Evolutionary conservation across 2,329 filamentous ascomycete species (phyloP), one percentile per base, ranked within the genome.

Genomic region (Rachicladosporium sp.): DNA sequence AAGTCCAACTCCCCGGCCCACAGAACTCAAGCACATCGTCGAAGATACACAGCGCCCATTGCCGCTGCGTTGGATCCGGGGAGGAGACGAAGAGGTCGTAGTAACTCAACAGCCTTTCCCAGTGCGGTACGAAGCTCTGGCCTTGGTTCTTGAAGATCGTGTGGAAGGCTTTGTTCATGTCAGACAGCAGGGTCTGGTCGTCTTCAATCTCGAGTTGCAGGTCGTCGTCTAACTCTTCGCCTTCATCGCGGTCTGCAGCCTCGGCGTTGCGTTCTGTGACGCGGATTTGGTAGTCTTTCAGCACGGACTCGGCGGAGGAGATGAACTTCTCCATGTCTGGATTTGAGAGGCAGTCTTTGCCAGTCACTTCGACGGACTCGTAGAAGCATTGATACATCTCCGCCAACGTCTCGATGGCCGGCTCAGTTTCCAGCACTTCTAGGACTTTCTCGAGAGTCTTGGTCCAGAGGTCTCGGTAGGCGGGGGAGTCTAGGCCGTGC

Each of bases 331-430:
- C 69, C 82, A 98, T 88, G 59, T 94, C 82, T 31, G 80, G 72
- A 31, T 72, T 68, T 4, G 73, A 84, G 35, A 98, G 71, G 57
- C 81, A 89, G 52, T 83, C 78, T 62, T 84, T 85, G 43, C 89
- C 89, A 48, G 93, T 76, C 13, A 95, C 88, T 65, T 96, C 89
- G 6, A 98, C 80, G 19, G 86, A 94, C 62, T 98, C 91, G 61
- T 98, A 98, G 69, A 98, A 98, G 68, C 91, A 98, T 63, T 96
- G 89, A 64, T 95, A 98, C 86, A 98, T 95, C 65, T 96, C 91
- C 2, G 91, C 89, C 35, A 98, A 73, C 0, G 91, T 94, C 53
- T 98, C 91, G 43, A 98, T 88, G 1, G 88, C 87, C 12, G 91
- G 89, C 65, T 98, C 91, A 1, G 88, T 88, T 45, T 81, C 85